phyloP scores from a whole-genome alignment of 139 green algal species.

The Dunaliella primolecta region DNA sequence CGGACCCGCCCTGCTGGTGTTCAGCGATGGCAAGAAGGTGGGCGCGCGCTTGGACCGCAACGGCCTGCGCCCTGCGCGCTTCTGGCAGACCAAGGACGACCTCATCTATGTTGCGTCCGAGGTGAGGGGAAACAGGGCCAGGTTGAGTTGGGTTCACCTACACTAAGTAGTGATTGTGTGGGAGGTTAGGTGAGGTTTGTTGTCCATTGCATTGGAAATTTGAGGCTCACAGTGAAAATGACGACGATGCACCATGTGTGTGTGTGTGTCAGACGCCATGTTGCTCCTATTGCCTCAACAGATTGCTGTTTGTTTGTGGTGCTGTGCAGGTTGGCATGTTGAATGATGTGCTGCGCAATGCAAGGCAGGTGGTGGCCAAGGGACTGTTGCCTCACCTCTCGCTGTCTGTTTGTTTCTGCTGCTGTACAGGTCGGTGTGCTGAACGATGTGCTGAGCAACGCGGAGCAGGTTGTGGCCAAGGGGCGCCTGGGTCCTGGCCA shows the following conservation, averaged over 20 bases:
- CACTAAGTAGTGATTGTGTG: no score
- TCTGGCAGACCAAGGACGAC: conserved; percentile 93
- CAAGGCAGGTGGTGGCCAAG: no score
- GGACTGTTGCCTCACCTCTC: no score
- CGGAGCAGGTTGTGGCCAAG: conserved; percentile 83
- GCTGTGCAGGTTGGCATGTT: background rate
- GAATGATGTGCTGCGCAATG: background rate
- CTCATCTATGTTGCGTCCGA: conserved; percentile 97
- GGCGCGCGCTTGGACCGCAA: conserved; percentile 95
- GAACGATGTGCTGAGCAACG: conserved; percentile 84
- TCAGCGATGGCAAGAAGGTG: conserved; percentile 88
- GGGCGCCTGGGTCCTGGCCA: conserved; percentile 94
- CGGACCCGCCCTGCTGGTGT: conserved; percentile 96
- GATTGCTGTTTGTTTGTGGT: no score
- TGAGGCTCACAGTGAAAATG: no score
- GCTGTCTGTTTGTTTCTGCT: no score
- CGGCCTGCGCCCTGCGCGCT: conserved; percentile 93
- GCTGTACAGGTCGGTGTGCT: conserved; percentile 82
- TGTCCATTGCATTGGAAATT: no score
- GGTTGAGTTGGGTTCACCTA: no score
- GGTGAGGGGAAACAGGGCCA: conserved; percentile 51
- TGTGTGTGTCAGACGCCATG: background rate
- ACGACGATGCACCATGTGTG: no score
- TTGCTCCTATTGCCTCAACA: no score
- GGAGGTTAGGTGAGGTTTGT: no score